phyloP scores from a whole-genome alignment of 2,329 filamentous ascomycete genomes.

The Coniella vitis region DNA sequence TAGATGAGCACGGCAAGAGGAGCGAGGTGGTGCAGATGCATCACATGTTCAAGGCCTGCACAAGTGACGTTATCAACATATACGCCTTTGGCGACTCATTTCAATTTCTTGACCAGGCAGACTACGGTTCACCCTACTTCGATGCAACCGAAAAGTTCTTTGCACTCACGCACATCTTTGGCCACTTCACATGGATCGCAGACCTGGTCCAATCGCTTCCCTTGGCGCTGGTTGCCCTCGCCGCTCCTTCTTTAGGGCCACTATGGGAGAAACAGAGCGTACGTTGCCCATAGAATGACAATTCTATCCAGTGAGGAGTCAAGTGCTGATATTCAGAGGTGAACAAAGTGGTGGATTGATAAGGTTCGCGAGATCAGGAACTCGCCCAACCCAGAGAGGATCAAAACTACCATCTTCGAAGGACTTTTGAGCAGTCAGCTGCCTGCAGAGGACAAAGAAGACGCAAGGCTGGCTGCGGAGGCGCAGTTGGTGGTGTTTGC shows the following conservation, averaged over 20 bases:
- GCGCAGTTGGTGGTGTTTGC: constrained; percentile 22
- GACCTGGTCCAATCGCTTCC: constrained; percentile 14
- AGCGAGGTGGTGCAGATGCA: constrained; percentile 10
- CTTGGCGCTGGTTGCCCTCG: too few species aligned
- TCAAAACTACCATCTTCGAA: constrained; percentile 22
- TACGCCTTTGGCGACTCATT: constrained; percentile 13
- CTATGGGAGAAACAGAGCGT: neutral
- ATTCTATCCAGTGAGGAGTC: neutral
- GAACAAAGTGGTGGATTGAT: constrained; percentile 13
- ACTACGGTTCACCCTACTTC: constrained; percentile 12
- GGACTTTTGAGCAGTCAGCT: constrained; percentile 19
- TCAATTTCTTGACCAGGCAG: constrained; percentile 15
- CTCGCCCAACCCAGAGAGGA: constrained; percentile 19
- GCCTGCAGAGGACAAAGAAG: constrained; percentile 17
- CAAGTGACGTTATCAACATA: constrained; percentile 20
- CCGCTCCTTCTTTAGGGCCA: neutral
- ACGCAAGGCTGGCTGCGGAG: constrained; percentile 21
- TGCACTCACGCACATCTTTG: constrained; percentile 15
- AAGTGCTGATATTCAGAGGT: neutral
- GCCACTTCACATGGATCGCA: constrained; percentile 18
- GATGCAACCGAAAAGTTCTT: constrained; percentile 14
- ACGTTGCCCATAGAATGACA: neutral
- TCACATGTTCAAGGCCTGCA: constrained; percentile 17
- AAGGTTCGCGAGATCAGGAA: constrained; percentile 17
- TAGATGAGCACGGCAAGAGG: too few species aligned